Conservation (phyloP, 1,284 basidiomycete genomes). For the Apiotrichum veenhuisii region DNA sequence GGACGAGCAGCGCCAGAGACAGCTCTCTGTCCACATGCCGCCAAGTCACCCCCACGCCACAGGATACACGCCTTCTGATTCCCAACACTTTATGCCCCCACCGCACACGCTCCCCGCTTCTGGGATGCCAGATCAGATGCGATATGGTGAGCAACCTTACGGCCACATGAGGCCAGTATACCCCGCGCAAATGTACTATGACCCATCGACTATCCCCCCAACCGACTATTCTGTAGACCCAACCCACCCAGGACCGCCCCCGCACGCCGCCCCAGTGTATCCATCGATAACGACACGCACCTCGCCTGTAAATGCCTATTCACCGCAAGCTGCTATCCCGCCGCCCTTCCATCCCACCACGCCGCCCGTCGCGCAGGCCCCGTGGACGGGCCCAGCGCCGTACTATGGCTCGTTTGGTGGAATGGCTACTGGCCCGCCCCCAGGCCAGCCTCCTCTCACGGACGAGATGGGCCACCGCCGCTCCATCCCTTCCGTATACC, state of each 20-base stretch:
- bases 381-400: conserved; percentile 7
- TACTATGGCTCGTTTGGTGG: conserved; percentile 13
- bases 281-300: conserved; percentile 6
- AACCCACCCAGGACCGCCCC: background rate
- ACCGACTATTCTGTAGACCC: conserved; percentile 11
- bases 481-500: conserved; percentile 10
- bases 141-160: conserved; percentile 12
- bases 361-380: conserved; percentile 11
- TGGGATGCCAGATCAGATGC: conserved; percentile 10
- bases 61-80: background rate
- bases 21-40: conserved; percentile 1
- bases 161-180: conserved; percentile 9
- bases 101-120: conserved; percentile 2
- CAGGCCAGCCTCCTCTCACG: conserved; percentile 1
- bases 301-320: conserved; percentile 8
- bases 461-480: conserved; percentile 13
- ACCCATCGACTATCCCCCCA: conserved; percentile 12
- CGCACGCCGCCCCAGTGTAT: conserved; percentile 7
- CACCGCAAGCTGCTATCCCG: conserved; percentile 1
- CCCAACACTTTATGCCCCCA: conserved; percentile 11
- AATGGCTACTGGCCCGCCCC: conserved; percentile 8
- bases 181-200: conserved; percentile 18
- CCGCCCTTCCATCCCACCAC: conserved; percentile 15
- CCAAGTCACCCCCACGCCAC: background rate
- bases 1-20: conserved; percentile 1